phyloP scores from a whole-genome alignment of 2,329 filamentous ascomycete genomes.

The Dothiorella sarmentorum region DNA sequence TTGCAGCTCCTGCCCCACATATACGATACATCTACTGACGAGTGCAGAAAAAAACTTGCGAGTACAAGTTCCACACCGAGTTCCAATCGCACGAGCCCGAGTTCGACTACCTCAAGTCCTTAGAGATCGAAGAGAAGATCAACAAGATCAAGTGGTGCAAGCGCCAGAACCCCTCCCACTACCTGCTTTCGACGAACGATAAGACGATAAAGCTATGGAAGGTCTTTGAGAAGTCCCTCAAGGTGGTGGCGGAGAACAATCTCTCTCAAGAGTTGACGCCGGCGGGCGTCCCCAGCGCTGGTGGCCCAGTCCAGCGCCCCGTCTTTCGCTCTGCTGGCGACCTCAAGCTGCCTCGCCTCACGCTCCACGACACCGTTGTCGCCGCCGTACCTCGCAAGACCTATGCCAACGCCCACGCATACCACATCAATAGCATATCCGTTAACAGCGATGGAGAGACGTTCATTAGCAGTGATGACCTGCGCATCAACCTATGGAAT shows the following conservation, averaged over 20 bases:
- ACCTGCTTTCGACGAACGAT: slow-evolving; percentile 96
- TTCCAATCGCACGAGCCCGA: slow-evolving; percentile 99
- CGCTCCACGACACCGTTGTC: slow-evolving; percentile 97
- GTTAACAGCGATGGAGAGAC: slow-evolving; percentile 99
- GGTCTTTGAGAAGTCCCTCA: slow-evolving; percentile 98
- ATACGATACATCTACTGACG: slow-evolving; percentile 16
- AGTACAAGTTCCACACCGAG: slow-evolving; percentile 99
- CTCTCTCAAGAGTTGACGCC: slow-evolving; percentile 91
- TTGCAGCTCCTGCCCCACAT: slow-evolving; percentile 10
- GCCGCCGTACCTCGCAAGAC: slow-evolving; percentile 93
- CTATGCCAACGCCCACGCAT: slow-evolving; percentile 97
- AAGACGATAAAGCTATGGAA: slow-evolving; percentile 99
- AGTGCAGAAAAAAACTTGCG: slow-evolving; percentile 95
- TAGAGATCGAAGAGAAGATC: slow-evolving; percentile 99
- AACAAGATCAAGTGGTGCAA: slow-evolving; percentile 99
- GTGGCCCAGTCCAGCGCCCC: slow-evolving; percentile 71
- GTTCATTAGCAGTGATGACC: slow-evolving; percentile 97
- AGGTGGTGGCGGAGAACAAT: slow-evolving; percentile 98
- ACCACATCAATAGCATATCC: slow-evolving; percentile 99
- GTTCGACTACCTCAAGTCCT: slow-evolving; percentile 98
- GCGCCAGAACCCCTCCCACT: slow-evolving; percentile 97
- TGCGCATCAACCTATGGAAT: slow-evolving; percentile 98
- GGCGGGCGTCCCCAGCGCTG: slow-evolving; percentile 66
- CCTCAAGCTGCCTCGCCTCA: slow-evolving; percentile 90
- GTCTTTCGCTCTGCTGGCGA: slow-evolving; percentile 78